Conservation (phyloP, 352 stramenopile species). For the Saprolegnia parasitica region DNA sequence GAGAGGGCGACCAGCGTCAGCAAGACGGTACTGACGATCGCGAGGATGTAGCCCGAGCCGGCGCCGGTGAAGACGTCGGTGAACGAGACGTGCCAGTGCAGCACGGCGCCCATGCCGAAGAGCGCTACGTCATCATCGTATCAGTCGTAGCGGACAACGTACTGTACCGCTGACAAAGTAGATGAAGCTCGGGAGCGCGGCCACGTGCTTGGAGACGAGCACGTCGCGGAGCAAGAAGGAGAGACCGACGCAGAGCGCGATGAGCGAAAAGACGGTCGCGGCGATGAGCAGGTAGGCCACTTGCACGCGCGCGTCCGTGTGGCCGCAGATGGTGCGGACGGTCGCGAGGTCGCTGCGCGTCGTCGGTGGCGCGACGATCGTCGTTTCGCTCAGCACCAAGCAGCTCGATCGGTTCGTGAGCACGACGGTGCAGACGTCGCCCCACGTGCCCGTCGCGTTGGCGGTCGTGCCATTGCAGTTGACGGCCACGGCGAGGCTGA, state of each 20-base stretch:
- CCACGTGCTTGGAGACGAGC: slow-evolving; percentile 12
- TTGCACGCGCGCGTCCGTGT: slow-evolving; percentile 2
- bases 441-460: slow-evolving; percentile 3
- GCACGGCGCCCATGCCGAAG: neutral
- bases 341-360: neutral
- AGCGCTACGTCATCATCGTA: neutral
- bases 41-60: slow-evolving; percentile 7
- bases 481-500: neutral
- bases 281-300: slow-evolving; percentile 2
- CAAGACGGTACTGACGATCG: neutral
- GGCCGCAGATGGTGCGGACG: neutral
- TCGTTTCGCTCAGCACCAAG: neutral
- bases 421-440: neutral
- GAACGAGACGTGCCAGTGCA: slow-evolving; percentile 8
- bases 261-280: slow-evolving; percentile 2
- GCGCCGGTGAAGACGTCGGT: neutral
- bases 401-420: neutral
- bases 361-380: neutral
- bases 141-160: neutral
- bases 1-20: neutral
- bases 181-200: neutral
- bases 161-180: slow-evolving; percentile 13
- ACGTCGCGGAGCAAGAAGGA: slow-evolving; percentile 6
- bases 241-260: neutral
- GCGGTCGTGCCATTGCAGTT: neutral